phyloP scores from a whole-genome alignment of 2,329 filamentous ascomycete species.

The Chrysoporthe deuterocubensis region DNA sequence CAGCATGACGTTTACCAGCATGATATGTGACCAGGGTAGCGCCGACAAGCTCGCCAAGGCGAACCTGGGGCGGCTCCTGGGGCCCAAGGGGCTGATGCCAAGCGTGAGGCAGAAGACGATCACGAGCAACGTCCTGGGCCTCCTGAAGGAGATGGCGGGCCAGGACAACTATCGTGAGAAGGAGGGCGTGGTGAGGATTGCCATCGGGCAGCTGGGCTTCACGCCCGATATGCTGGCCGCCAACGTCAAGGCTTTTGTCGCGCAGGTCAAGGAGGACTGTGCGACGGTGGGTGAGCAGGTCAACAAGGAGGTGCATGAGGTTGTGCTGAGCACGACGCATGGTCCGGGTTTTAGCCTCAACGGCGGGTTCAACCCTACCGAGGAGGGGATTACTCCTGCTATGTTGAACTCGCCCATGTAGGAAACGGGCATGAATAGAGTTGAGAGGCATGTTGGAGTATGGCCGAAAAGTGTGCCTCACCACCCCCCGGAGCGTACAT shows the following conservation, averaged over 20 bases:
- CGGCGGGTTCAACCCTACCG: slow-evolving; percentile 71
- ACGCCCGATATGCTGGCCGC: slow-evolving; percentile 82
- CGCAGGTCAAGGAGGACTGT: slow-evolving; percentile 78
- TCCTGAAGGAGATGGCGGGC: slow-evolving; percentile 81
- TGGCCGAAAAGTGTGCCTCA: not conserved
- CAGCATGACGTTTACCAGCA: slow-evolving; percentile 83
- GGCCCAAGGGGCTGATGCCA: slow-evolving; percentile 92
- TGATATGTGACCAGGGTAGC: slow-evolving; percentile 82
- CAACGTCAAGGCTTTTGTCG: slow-evolving; percentile 81
- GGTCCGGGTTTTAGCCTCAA: slow-evolving; percentile 86
- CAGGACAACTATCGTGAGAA: slow-evolving; percentile 87
- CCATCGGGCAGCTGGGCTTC: slow-evolving; percentile 89
- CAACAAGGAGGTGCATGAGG: slow-evolving; percentile 72
- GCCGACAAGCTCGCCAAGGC: slow-evolving; percentile 81
- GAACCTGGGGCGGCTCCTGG: slow-evolving; percentile 76
- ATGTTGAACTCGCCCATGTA: slow-evolving; percentile 61
- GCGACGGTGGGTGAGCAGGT: slow-evolving; percentile 64
- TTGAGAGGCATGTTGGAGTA: not conserved
- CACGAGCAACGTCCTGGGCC: slow-evolving; percentile 74
- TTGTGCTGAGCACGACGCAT: slow-evolving; percentile 85
- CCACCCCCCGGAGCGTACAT: not conserved
- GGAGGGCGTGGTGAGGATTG: slow-evolving; percentile 80
- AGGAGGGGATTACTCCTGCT: slow-evolving; percentile 58
- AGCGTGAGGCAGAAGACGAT: slow-evolving; percentile 87
- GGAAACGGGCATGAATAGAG: slow-evolving; percentile 25